Percentiles rank a stretch among this genome's conserved stretches.
phyloP scores from a whole-genome alignment of 2,329 filamentous ascomycete genomes.

The Leptographium flavum region DNA sequence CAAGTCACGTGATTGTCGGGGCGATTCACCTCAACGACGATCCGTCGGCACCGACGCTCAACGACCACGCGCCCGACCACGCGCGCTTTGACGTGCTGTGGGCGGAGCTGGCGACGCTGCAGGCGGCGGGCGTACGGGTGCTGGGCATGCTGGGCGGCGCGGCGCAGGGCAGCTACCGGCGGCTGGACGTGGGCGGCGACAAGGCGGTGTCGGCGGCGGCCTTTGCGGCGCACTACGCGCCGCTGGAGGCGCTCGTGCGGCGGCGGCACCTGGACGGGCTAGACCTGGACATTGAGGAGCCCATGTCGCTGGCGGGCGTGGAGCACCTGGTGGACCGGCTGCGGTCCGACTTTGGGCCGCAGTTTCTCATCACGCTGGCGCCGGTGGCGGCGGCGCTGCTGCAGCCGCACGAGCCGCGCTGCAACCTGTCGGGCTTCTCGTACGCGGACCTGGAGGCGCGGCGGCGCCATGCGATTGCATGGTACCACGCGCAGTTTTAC shows the following conservation, averaged over 20 bases:
- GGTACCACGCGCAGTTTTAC: conserved; percentile 80
- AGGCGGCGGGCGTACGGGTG: conserved; percentile 57
- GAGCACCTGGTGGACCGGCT: conserved; percentile 50
- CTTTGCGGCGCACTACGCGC: conserved; percentile 58
- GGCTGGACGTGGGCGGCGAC: conserved; percentile 31
- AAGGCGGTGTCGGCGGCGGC: conserved; percentile 16
- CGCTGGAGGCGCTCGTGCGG: conserved; percentile 46
- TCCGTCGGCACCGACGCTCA: conserved; percentile 50
- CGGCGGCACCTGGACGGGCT: conserved; percentile 46
- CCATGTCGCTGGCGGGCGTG: conserved; percentile 48
- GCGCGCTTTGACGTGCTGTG: conserved; percentile 51
- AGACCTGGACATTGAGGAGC: conserved; percentile 64
- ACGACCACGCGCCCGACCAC: conserved; percentile 55
- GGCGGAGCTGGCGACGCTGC: conserved; percentile 55
- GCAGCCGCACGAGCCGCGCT: conserved; percentile 33
- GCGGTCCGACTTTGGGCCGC: conserved; percentile 47
- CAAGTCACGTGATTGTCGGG: conserved; percentile 62
- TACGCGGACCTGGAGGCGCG: conserved; percentile 56
- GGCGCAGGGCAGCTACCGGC: conserved; percentile 53
- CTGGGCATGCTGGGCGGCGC: conserved; percentile 72
- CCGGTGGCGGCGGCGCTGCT: conserved; percentile 64
- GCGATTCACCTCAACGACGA: conserved; percentile 64
- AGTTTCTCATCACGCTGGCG: conserved; percentile 62
- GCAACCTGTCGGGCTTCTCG: conserved; percentile 60
- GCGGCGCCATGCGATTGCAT: conserved; percentile 49